Evolutionary conservation across 768 basidiomycete species (phyloP).

Genomic region (Mycena floridula): DNA sequence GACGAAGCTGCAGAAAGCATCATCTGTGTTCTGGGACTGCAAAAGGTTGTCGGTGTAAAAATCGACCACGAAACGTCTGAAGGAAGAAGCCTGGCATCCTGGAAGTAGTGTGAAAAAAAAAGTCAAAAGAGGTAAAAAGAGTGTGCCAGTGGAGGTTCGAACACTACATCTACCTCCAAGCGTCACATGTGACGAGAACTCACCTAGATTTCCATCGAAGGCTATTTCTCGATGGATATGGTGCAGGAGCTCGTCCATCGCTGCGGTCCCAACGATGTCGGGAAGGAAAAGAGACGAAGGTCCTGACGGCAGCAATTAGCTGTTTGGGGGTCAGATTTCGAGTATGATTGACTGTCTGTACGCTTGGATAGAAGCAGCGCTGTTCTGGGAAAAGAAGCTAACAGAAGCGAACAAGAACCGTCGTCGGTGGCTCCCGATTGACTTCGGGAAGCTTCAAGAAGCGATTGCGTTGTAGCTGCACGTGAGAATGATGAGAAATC

Average conservation of each 20-base stretch:
- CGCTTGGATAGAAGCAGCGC: too few species aligned
- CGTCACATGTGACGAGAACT: constrained; percentile 35
- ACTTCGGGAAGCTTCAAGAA: too few species aligned
- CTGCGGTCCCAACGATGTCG: too few species aligned
- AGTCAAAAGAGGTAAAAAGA: constrained; percentile 8
- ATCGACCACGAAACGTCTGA: constrained; percentile 61
- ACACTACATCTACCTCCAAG: constrained; percentile 22
- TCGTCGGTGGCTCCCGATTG: too few species aligned
- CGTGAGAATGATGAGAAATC: too few species aligned
- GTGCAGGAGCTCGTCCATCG: constrained; percentile 82
- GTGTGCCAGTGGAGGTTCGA: constrained; percentile 33
- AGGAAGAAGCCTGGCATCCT: constrained; percentile 74
- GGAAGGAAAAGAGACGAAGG: too few species aligned
- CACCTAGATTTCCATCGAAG: constrained; percentile 88
- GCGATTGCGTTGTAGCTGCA: too few species aligned
- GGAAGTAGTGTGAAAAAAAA: constrained; percentile 9
- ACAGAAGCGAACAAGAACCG: too few species aligned
- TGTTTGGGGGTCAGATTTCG: too few species aligned
- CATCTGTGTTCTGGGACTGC: constrained; percentile 57
- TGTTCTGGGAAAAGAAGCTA: too few species aligned
- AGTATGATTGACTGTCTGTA: too few species aligned
- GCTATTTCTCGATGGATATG: constrained; percentile 83
- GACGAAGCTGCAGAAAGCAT: constrained; percentile 70
- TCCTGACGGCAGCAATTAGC: too few species aligned
- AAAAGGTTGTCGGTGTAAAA: constrained; percentile 49